Base-by-base conservation (phyloP, 129 eudicot genomes). In the Helianthus tuberosus region DNA sequence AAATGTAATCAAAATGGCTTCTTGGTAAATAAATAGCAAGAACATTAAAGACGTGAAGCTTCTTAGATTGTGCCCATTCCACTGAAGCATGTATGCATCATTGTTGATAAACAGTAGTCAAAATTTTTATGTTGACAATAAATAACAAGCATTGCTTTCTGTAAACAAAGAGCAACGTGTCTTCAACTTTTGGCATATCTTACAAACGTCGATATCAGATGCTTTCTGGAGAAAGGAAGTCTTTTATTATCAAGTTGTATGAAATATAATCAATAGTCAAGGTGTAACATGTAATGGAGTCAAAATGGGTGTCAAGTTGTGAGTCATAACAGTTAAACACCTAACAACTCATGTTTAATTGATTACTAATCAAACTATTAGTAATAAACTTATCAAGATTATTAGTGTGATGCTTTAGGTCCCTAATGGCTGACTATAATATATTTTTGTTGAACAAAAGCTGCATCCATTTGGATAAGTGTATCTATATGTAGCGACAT, bases 121-220 rank as follows among this genome's bases (percentile, higher is more conserved):
- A 41, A 49, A 38, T 49, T 36, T 14, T 63, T 77, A 47, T n/a
- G 67, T 16, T 13, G 72, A 62, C 58, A 44, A 71, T 69, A 23
- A 60, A 10, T 39, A 51, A 23, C 57, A 66, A 17, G 36, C 48
- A 75, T 15, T 49, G 23, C 67, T 75, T 75, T 66, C 74, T 43
- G 13, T 55, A 66, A 43, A 76, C 27, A 66, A 54, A 20, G 55
- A 75, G 38, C 71, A 74, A 23, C 14, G 20, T 60, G 66, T 65
- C 79, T 72, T 43, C 72, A 52, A 59, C 81, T 60, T 46, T 77
- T 48, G 47, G 6, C 15, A 64, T 60, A 55, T 50, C 3, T 61
- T 63, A 41, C 65, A 51, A 69, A 63, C 66, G 64, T 71, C 59
- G 49, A 70, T 38, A 78, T 78, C 77, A 71, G 72, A 62, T 63